phyloP scores from a whole-genome alignment of 106 monocot species.

The Narthecium ossifragum region DNA sequence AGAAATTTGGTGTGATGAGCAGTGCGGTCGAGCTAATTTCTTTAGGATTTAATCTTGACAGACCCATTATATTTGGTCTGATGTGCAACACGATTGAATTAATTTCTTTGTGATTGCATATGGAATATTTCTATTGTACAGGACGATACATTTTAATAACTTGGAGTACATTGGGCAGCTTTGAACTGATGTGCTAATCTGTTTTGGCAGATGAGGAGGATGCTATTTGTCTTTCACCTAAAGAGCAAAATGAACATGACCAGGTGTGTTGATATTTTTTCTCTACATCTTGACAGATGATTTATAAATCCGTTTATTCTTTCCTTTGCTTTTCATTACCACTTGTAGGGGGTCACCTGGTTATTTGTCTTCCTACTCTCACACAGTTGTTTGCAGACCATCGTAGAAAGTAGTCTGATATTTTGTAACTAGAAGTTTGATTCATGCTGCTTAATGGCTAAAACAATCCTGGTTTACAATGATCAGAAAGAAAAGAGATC shows the following conservation, averaged over 20 bases:
- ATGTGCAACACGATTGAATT: no score
- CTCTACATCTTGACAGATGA: not conserved
- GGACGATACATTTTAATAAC: not conserved
- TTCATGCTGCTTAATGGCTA: not conserved
- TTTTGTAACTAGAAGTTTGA: not conserved
- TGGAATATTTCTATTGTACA: not conserved
- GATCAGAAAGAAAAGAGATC: not conserved
- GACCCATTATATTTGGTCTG: not conserved
- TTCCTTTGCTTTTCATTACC: not conserved
- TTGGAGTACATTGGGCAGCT: no score
- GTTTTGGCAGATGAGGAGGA: constrained; percentile 13
- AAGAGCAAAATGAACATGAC: constrained; percentile 3
- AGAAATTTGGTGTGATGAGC: no score
- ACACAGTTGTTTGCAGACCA: not conserved
- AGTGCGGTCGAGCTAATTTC: no score
- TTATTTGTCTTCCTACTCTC: not conserved
- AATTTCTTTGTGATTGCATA: not conserved
- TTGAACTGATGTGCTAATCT: no score
- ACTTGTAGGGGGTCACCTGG: not conserved
- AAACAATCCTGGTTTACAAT: not conserved
- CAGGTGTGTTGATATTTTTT: constrained; percentile 6
- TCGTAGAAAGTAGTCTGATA: not conserved
- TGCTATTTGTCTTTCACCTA: not conserved
- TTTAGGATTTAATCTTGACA: not conserved
- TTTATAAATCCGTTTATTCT: not conserved